Base-by-base conservation (phyloP, 352 stramenopile genomes). In the Thraustochytrium sp. region DNA sequence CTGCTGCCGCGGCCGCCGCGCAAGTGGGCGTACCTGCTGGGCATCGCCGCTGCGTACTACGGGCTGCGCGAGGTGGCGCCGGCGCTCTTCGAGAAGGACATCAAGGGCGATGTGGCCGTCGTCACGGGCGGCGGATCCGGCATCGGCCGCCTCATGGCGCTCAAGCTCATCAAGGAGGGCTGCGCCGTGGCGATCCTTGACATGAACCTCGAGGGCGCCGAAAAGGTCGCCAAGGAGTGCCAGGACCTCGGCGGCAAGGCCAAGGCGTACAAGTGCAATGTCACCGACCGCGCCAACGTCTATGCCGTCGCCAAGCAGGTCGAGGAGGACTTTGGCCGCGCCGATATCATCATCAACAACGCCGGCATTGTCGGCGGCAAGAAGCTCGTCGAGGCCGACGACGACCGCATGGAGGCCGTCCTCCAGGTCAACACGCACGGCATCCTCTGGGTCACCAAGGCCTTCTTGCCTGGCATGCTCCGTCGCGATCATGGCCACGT, bases 261-360 rank as follows among this genome's bases (percentile, higher is more conserved):
- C 36, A 84, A 29, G 68, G 76, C 38, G 21, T 31, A 36, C 59
- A 42, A 36, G 36, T 46, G 34, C 36, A 53, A 65, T 36, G 61
- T 89, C 16, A 51, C 9, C 2, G 77, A 49, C 18, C 74, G 55
- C 59, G 72, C 85, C 37, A 84, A 49, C 38, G 85, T 89, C 26
- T 64, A 29, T 76, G 87, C 55, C 89, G 38, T 92, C 91, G 84
- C 80, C 54, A 16, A 90, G 92, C 51, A 91, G 93, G 80, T 80
- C 89, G 64, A 93, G 51, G 85, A 93, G 54, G 89, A 94, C 77
- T 88, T 94, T 49, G 90, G 93, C 68, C 88, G 91, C 38, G 75
- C 73, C 2, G 86, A 89, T 29, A 85, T 90, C 75, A 56, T 91
- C 9, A 48, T 91, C 40, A 91, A 91, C 86, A 91, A 90, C 77